phyloP scores from a whole-genome alignment of 345 rosid species.

The Camelina sativa region DNA sequence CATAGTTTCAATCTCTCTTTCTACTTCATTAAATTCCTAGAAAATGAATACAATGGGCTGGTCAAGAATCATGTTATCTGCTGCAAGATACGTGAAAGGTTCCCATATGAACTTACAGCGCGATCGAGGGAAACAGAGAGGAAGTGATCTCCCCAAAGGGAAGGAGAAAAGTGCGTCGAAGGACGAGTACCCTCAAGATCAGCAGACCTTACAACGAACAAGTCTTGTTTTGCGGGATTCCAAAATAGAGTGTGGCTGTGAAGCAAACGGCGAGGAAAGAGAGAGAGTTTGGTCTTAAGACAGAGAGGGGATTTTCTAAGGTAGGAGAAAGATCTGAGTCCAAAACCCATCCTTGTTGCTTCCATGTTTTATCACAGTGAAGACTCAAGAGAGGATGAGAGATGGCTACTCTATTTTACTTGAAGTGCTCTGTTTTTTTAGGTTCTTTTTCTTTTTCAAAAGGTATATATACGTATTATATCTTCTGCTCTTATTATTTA shows the following conservation, averaged over 20 bases:
- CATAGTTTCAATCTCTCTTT: slow-evolving; percentile 14
- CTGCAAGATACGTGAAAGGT: not conserved
- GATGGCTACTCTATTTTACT: no score
- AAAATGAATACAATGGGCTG: not conserved
- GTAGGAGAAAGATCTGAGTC: no score
- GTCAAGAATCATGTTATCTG: not conserved
- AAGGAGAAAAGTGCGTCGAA: slow-evolving; percentile 14
- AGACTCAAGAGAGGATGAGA: no score
- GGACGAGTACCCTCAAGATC: slow-evolving; percentile 33
- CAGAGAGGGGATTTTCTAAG: not conserved
- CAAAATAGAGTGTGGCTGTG: slow-evolving; percentile 2
- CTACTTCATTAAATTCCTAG: not conserved
- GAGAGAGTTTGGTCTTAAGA: not conserved
- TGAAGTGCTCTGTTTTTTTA: no score
- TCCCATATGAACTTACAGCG: not conserved
- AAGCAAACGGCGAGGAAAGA: not conserved
- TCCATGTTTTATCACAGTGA: no score
- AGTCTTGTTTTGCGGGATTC: not conserved
- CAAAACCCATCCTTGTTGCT: no score
- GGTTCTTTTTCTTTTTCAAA: no score
- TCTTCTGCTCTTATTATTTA: no score
- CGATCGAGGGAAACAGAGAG: not conserved
- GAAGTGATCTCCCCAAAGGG: slow-evolving; percentile 30
- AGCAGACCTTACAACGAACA: not conserved
- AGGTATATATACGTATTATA: no score